Evolutionary conservation across 257 asterid species (phyloP), one percentile per base, ranked within the genome.

Genomic region (Solanum lignicaule): DNA sequence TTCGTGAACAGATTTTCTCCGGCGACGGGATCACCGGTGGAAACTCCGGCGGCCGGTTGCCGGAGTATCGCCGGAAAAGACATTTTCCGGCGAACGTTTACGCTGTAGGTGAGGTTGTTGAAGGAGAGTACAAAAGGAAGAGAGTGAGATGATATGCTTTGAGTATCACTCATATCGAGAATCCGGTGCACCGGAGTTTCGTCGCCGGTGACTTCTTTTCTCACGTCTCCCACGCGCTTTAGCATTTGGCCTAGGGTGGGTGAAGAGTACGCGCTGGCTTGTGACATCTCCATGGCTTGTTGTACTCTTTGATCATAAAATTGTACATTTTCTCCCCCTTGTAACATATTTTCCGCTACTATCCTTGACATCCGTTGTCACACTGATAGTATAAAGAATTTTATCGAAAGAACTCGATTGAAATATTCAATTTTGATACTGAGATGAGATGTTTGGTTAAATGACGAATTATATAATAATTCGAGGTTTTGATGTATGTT

Each of bases 141-240:
- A 0, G 95, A 21, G 10, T 35, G 48, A 35, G 29, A 41, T 33
- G 81, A 73, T 21, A 74, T 74, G 82, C 82, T 74, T 35, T 35
- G 46, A 35, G 43, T 74, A 20, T 74, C 82, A 20, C 82, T 74
- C 31, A 94, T 73, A 31, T 96, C 97, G 5, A 96, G 94, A n/a
- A 90, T 95, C 11, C 91, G 98, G 55, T 95, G 98, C 27, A 83
- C 93, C 74, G 99, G 98, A 2, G 99, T 93, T 38, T 95, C 96
- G 20, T 95, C 98, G 1, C 98, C 98, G 21, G 94, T 86, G 36
- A 52, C 94, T 25, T 94, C 97, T 88, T 92, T 95, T 39, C 88
- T 71, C 1, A 60, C 91, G 36, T 89, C 91, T 0, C 92, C 94
- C 6, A 90, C 94, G 12, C 71, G 55, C 87, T 90, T 89, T 85